These are phyloP conservation scores for Sutorius eximius DNA, from an alignment of 1,284 basidiomycete species.

Conservation along the genomic window DNA sequence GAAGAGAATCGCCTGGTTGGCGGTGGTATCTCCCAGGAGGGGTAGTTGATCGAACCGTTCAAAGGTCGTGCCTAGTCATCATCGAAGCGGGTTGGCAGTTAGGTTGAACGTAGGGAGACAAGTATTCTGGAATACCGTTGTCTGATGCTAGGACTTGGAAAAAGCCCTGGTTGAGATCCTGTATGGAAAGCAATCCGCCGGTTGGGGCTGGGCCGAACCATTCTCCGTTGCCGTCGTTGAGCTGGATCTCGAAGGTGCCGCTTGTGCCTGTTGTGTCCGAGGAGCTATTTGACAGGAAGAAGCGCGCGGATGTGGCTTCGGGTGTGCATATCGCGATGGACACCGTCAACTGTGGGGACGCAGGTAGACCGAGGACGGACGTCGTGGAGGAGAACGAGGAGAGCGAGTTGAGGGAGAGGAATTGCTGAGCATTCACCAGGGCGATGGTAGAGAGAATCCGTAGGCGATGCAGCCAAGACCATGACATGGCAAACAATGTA, in stretches of 20 bases:
- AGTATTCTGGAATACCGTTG: constrained; percentile 40
- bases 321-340: constrained; percentile 59
- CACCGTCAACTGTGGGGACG: constrained; percentile 47
- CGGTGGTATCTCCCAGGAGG: constrained; percentile 74
- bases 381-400: constrained; percentile 30
- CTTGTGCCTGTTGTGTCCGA: constrained; percentile 42
- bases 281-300: constrained; percentile 58
- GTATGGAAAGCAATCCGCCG: constrained; percentile 53
- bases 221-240: constrained; percentile 54
- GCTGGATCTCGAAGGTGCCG: constrained; percentile 47
- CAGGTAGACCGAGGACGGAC: constrained; percentile 41
- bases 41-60: constrained; percentile 46
- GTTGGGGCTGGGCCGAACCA: constrained; percentile 50
- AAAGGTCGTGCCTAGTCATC: constrained; percentile 39
- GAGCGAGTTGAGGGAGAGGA: constrained; percentile 40
- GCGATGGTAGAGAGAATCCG: neutral
- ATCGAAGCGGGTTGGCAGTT: constrained; percentile 1
- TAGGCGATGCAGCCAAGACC: neutral
- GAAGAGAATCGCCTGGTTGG: constrained; percentile 74
- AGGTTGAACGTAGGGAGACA: neutral
- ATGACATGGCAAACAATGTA: neutral
- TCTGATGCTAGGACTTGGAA: constrained; percentile 63
- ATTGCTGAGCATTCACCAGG: constrained; percentile 18
- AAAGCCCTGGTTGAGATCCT: constrained; percentile 39
- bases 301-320: constrained; percentile 41